Evolutionary conservation across 2,329 filamentous ascomycete species (phyloP).

Genomic region (Dactylellina cionopaga): DNA sequence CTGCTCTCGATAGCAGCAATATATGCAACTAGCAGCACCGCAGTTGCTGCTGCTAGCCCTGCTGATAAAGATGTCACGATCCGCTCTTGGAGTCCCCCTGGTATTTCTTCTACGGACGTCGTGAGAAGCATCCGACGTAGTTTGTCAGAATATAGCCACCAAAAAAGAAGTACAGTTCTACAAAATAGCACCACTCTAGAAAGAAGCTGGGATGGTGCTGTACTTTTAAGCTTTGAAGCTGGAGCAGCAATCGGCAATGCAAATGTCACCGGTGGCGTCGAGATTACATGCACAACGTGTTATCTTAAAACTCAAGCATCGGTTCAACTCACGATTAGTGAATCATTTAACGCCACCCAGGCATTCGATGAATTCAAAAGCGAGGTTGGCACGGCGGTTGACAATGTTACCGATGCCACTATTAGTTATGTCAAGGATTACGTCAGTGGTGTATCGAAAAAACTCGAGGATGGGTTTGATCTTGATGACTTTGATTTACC

Average conservation of each 20-base stretch:
- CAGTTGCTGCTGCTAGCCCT: neutral
- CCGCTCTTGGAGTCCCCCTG: constrained; percentile 16
- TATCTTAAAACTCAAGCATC: constrained; percentile 65
- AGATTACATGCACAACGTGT: constrained; percentile 65
- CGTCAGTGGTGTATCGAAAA: constrained; percentile 54
- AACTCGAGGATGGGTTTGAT: constrained; percentile 58
- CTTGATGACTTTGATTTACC: constrained; percentile 59
- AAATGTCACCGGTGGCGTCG: constrained; percentile 57
- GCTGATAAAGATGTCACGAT: constrained; percentile 2
- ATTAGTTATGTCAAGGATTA: constrained; percentile 56
- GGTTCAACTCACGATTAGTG: constrained; percentile 62
- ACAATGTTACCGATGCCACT: constrained; percentile 58
- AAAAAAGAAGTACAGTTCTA: constrained; percentile 55
- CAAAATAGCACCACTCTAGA: constrained; percentile 60
- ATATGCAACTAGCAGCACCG: constrained; percentile 2
- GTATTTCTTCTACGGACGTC: constrained; percentile 9
- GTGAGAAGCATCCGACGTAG: constrained; percentile 22
- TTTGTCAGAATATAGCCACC: constrained; percentile 23
- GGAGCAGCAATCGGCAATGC: constrained; percentile 25
- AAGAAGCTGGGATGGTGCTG: constrained; percentile 61
- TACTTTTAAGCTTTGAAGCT: constrained; percentile 58
- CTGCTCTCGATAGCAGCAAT: no score
- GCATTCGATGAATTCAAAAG: constrained; percentile 59
- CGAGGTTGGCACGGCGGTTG: constrained; percentile 59
- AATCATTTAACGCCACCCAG: constrained; percentile 61